phyloP scores from a whole-genome alignment of 345 rosid species.

The Brassica carinata region DNA sequence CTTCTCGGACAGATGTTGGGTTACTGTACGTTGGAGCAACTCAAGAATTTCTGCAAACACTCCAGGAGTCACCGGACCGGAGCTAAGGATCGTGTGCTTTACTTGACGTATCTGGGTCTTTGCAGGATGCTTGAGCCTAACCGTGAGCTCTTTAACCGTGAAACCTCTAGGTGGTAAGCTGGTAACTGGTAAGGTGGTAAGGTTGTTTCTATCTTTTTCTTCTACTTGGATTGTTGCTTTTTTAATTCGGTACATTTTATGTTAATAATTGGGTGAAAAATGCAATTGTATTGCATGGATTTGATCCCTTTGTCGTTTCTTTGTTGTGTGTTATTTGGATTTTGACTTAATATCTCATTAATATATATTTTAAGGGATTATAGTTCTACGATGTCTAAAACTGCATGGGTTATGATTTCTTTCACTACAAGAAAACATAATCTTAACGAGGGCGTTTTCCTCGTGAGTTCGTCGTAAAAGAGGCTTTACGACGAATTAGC shows the following conservation, averaged over 20 bases:
- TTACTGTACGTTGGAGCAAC: conserved; percentile 65
- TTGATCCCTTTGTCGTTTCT: not conserved
- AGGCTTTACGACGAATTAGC: too few species aligned
- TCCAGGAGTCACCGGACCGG: conserved; percentile 73
- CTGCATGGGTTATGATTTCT: not conserved
- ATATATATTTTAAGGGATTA: not conserved
- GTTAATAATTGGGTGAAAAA: not conserved
- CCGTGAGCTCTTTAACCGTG: conserved; percentile 43
- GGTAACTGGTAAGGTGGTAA: not conserved
- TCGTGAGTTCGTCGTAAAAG: too few species aligned
- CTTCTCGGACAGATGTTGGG: conserved; percentile 74
- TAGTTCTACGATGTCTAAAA: not conserved
- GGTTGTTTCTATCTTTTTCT: not conserved
- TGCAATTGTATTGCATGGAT: conserved; percentile 26
- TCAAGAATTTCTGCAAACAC: conserved; percentile 90
- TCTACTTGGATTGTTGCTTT: conserved; percentile 9
- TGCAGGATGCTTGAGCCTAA: conserved; percentile 73
- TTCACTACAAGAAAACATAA: not conserved
- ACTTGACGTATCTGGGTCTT: conserved; percentile 58
- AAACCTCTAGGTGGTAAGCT: not conserved
- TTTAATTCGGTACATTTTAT: not conserved
- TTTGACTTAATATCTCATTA: conserved; percentile 24
- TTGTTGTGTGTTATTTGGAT: not conserved
- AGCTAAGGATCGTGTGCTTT: conserved; percentile 82
- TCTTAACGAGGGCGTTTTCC: too few species aligned